Evolutionary conservation across 805 yeast genomes (phyloP), one percentile per base, ranked within the genome.

Genomic region (Pichia scutulata): DNA sequence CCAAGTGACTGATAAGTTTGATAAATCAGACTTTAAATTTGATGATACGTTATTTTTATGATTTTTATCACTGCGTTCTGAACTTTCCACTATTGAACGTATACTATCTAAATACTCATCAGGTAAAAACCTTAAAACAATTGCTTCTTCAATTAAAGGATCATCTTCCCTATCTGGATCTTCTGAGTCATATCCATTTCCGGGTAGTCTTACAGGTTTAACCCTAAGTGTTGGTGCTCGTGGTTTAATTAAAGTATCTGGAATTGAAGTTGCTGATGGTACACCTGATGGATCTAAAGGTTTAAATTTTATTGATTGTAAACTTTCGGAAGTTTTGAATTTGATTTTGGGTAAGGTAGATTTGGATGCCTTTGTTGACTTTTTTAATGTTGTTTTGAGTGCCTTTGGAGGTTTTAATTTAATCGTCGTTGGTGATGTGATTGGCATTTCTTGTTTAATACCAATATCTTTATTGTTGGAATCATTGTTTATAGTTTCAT

Each of bases 131-230:
- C 99, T 74, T 41, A 93, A 65, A 1, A 89, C 73, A 1, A 93
- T 74, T 0, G 93, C 96, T 56, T 88, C 95, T 61, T 93, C 98
- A 9, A 89, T 71, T 53, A 89, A 69, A 1, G 99, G 98, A 61
- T 93, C 97, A 53, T 89, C 97, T 63, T 93, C 99, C 24, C 88
- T 72, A 57, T 92, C 98, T 0, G 97, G 95, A 19, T 95, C 97
- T 60, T 92, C 98, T 2, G 96, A 85, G 62, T 92, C 99, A 66
- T 92, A 92, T 1, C 98, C 98, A 59, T 92, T 97, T 5, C 96
- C 96, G 0, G 95, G 93, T 4, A 84, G 74, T 58, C 96, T 72
- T 0, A 79, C 74, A 1, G 82, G 82, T 54, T 77, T 79, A 39
- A 79, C 72, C 54, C 80, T 65, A 25, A 78, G 75, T 30, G 74